These are phyloP conservation scores for Phaeosphaeria sp. DNA, from an alignment of 2,329 filamentous ascomycete genomes.

Conservation along the genomic window DNA sequence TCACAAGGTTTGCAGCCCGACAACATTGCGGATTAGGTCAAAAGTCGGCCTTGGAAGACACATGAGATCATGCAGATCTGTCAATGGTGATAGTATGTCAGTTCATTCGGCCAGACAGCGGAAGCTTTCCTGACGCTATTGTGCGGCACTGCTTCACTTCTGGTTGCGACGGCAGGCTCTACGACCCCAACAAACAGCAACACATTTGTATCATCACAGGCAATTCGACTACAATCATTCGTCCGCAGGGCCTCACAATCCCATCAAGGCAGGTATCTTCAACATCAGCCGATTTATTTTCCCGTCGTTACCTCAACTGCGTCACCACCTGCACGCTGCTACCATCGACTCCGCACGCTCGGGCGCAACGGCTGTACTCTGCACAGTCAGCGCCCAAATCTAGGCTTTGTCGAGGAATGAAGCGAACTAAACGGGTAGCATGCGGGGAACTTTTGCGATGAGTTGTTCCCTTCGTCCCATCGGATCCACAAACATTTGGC, in stretches of 20 bases:
- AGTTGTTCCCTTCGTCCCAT: constrained; percentile 4
- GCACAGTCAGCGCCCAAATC: constrained; percentile 2
- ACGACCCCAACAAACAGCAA: not conserved
- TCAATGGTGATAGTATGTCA: not conserved
- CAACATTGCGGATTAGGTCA: not conserved
- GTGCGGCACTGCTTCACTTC: not conserved
- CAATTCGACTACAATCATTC: not conserved
- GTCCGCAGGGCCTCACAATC: not conserved
- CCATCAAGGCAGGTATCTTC: not conserved
- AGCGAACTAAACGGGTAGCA: constrained; percentile 3
- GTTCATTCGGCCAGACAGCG: not conserved
- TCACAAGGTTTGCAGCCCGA: not conserved
- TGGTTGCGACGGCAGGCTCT: not conserved
- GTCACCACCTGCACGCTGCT: not conserved
- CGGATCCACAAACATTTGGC: not conserved
- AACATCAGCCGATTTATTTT: not conserved
- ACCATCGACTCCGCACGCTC: constrained; percentile 3
- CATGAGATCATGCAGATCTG: not conserved
- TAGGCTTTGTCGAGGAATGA: constrained; percentile 4
- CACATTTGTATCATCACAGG: not conserved
- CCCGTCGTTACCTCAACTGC: not conserved
- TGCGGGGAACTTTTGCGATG: constrained; percentile 8
- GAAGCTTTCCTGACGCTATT: not conserved
- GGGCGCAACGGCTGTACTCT: not conserved
- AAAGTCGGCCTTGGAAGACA: not conserved